Percentiles rank a stretch among this genome's conserved stretches.
Conservation (phyloP, 2,329 filamentous ascomycete genomes). For the Verticillium zaregamsianum region DNA sequence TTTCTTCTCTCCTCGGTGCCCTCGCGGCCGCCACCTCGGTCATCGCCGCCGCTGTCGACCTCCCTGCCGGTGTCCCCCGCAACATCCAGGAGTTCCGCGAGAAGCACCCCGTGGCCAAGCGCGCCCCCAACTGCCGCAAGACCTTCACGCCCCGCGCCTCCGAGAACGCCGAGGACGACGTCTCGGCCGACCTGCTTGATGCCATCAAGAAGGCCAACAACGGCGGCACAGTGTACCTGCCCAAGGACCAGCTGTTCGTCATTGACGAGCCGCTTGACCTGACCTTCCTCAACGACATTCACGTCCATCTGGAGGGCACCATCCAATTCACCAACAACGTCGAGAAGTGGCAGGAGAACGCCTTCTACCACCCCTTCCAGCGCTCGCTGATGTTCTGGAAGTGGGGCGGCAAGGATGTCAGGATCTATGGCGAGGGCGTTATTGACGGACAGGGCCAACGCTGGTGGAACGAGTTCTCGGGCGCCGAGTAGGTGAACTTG, state of each 20-base stretch:
- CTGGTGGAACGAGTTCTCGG: conserved; percentile 38
- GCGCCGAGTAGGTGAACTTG: conserved; percentile 21
- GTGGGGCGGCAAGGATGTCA: conserved; percentile 59
- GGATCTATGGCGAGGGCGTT: conserved; percentile 52
- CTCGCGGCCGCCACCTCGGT: conserved; percentile 13
- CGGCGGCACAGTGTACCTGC: conserved; percentile 55
- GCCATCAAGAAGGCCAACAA: conserved; percentile 42
- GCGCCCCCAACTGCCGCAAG: conserved; percentile 9
- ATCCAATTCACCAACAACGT: conserved; percentile 36
- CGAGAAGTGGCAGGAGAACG: conserved; percentile 36
- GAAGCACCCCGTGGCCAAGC: conserved; percentile 51
- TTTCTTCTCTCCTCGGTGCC: conserved; percentile 10
- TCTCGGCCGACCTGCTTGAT: conserved; percentile 33
- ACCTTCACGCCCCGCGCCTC: conserved; percentile 10
- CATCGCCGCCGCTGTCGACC: conserved; percentile 7
- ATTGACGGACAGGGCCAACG: conserved; percentile 51
- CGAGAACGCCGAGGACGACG: conserved; percentile 38
- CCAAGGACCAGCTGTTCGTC: conserved; percentile 48
- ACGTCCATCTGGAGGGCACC: conserved; percentile 41
- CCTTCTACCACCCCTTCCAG: conserved; percentile 37
- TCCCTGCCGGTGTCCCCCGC: conserved; percentile 17
- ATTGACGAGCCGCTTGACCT: conserved; percentile 60
- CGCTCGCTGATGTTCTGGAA: conserved; percentile 59
- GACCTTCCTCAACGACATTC: conserved; percentile 57
- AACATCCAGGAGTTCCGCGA: conserved; percentile 18